A percentile compares a stretch with the other conserved stretches of the same genome.
Conservation (phyloP, 2,329 filamentous ascomycete species). For the Diaporthe amygdali region DNA sequence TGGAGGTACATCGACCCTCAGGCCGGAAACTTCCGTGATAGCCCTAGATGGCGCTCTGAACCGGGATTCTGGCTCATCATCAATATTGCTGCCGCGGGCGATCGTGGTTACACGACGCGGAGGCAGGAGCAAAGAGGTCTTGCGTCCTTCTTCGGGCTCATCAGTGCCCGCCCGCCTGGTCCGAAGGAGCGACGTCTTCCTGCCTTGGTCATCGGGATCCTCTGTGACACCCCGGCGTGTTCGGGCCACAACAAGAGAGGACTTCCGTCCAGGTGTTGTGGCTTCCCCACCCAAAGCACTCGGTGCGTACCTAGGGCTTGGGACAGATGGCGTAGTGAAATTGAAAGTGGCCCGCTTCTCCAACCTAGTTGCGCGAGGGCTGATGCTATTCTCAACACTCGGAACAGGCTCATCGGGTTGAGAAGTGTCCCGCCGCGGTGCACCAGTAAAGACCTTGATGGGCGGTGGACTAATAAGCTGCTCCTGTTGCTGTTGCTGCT, state of each 20-base stretch:
- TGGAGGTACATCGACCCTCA: constrained; percentile 44
- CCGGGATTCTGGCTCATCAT: constrained; percentile 55
- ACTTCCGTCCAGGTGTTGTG: constrained; percentile 50
- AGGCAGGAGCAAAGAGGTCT: constrained; percentile 50
- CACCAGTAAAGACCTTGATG: constrained; percentile 44
- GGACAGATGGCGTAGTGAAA: constrained; percentile 39
- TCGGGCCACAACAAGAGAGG: constrained; percentile 51
- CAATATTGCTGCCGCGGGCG: constrained; percentile 37
- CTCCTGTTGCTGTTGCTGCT: constrained; percentile 32
- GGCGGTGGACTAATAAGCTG: constrained; percentile 50
- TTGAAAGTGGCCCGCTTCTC: constrained; percentile 57
- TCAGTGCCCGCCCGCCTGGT: constrained; percentile 52
- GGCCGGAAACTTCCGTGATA: constrained; percentile 56
- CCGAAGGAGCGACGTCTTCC: constrained; percentile 54
- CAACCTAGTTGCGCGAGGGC: constrained; percentile 54
- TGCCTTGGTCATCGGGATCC: constrained; percentile 49
- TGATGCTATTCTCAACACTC: constrained; percentile 42
- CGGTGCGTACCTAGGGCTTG: constrained; percentile 47
- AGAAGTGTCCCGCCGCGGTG: constrained; percentile 45
- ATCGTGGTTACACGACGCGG: constrained; percentile 47
- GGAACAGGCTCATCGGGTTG: constrained; percentile 44
- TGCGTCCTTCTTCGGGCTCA: constrained; percentile 53
- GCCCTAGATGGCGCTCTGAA: constrained; percentile 65
- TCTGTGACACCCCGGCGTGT: constrained; percentile 54
- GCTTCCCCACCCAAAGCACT: constrained; percentile 37